A percentile compares a stretch with the other conserved stretches of the same genome.
phyloP scores from a whole-genome alignment of 805 yeast genomes.

The Saccharomycopsis fermentans region DNA sequence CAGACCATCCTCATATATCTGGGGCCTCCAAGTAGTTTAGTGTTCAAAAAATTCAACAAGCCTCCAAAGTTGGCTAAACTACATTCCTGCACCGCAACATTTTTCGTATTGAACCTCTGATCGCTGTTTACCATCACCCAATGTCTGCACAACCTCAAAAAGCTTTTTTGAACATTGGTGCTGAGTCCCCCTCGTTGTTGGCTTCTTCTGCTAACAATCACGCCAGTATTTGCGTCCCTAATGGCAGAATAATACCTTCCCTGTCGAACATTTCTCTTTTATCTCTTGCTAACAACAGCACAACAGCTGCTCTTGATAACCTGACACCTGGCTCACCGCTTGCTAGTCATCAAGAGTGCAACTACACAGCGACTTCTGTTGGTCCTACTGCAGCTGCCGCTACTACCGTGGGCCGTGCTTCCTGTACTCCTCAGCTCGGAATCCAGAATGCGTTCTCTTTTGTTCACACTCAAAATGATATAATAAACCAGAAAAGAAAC shows the following conservation, averaged over 20 bases:
- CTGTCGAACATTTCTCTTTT: constrained; percentile 16
- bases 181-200: constrained; percentile 14
- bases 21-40: too few species aligned
- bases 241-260: constrained; percentile 17
- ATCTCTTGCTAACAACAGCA: constrained; percentile 6
- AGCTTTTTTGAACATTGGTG: not conserved
- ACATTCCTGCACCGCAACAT: too few species aligned
- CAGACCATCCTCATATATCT: too few species aligned
- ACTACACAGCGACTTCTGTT: not conserved
- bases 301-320: not conserved
- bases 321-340: not conserved
- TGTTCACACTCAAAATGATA: not conserved
- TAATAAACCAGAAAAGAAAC: constrained; percentile 10
- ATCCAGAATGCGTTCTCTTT: not conserved
- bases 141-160: not conserved
- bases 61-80: too few species aligned
- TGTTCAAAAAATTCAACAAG: too few species aligned
- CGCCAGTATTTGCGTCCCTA: constrained; percentile 1
- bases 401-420: not conserved
- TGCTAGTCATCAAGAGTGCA: not conserved
- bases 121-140: too few species aligned
- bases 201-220: constrained; percentile 16
- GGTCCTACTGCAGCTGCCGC: not conserved
- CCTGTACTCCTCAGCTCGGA: not conserved
- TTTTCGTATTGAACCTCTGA: too few species aligned